Conservation (phyloP, 306 rosid genomes). For the Elaeagnus macrophylla region DNA sequence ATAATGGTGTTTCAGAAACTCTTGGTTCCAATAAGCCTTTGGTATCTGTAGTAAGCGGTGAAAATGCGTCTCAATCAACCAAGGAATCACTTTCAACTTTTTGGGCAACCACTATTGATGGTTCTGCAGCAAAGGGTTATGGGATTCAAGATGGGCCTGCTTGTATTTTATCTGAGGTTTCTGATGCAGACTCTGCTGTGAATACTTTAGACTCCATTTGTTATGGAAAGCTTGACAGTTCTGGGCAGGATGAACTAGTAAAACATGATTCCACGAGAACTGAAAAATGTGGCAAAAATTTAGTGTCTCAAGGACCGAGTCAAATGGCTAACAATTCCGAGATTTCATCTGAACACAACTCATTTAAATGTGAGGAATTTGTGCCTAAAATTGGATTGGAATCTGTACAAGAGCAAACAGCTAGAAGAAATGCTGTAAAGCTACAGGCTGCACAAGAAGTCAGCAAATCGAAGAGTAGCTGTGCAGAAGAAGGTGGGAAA, state of each 20-base stretch:
- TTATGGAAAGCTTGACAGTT: slow-evolving; percentile 23
- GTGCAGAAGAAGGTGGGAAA: slow-evolving; percentile 24
- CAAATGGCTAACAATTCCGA: slow-evolving; percentile 15
- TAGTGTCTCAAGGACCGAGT: neutral
- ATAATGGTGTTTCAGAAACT: slow-evolving; percentile 33
- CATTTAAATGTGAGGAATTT: slow-evolving; percentile 16
- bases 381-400: slow-evolving; percentile 23
- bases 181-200: too few species aligned
- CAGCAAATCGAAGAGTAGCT: slow-evolving; percentile 28
- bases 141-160: too few species aligned
- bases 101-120: too few species aligned
- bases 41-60: slow-evolving; percentile 19
- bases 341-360: slow-evolving; percentile 14
- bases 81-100: too few species aligned
- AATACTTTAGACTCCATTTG: slow-evolving; percentile 6
- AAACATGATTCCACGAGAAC: slow-evolving; percentile 13
- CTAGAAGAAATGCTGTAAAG: slow-evolving; percentile 15
- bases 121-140: too few species aligned
- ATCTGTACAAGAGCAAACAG: slow-evolving; percentile 18
- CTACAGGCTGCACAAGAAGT: slow-evolving; percentile 6
- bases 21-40: slow-evolving; percentile 24
- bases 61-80: too few species aligned
- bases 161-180: too few species aligned
- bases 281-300: slow-evolving; percentile 19
- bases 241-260: slow-evolving; percentile 24